Conservation (phyloP, 805 yeast genomes). For the Lipomyces yamanashiensis region DNA sequence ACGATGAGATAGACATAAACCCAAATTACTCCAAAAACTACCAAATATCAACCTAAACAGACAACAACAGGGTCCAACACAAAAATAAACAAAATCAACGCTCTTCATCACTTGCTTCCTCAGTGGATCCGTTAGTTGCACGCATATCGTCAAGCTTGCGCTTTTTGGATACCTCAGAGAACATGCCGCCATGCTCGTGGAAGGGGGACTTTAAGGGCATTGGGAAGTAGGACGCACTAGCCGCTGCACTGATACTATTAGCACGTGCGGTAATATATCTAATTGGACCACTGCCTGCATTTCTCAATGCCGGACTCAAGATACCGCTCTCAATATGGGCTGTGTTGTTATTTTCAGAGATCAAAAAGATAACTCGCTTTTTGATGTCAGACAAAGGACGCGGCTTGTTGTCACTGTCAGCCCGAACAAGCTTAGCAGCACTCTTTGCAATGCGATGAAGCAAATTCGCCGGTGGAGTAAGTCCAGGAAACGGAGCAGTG, state of each 20-base stretch:
- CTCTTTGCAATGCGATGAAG: constrained; percentile 21
- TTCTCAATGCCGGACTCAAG: constrained; percentile 9
- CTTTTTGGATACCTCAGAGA: neutral
- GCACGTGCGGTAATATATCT: constrained; percentile 14
- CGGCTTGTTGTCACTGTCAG: neutral
- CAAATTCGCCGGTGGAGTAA: constrained; percentile 22
- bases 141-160: neutral
- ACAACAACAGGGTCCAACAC: neutral
- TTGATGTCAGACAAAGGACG: constrained; percentile 12
- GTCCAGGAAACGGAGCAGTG: constrained; percentile 27
- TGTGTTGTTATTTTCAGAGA: neutral
- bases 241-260: neutral
- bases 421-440: constrained; percentile 10
- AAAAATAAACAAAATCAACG: neutral
- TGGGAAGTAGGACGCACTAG: constrained; percentile 2
- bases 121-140: neutral
- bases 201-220: constrained; percentile 28
- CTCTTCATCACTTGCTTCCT: neutral
- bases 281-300: constrained; percentile 17
- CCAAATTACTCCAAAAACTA: neutral
- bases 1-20: neutral
- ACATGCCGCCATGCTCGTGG: constrained; percentile 10
- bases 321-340: neutral
- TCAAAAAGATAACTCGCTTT: constrained; percentile 7
- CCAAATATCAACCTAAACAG: neutral